Conservation (phyloP, 257 asterid genomes). For the Nicotiana attenuata region DNA sequence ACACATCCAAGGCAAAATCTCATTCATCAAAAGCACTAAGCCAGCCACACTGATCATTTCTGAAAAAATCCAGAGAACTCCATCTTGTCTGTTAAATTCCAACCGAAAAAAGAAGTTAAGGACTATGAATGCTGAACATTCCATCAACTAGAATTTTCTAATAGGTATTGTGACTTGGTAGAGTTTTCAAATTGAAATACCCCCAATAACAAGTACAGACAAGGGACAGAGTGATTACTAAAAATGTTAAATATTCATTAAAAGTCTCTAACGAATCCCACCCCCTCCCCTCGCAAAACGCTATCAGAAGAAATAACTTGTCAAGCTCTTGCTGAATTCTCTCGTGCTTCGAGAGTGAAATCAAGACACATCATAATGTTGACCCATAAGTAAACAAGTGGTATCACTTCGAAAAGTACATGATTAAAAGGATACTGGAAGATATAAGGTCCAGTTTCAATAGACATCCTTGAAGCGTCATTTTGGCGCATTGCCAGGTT, state of each 20-base stretch:
- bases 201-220: neutral
- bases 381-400: neutral
- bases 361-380: neutral
- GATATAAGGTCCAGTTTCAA: constrained; percentile 84
- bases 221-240: neutral
- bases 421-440: constrained; percentile 80
- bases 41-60: neutral
- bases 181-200: neutral
- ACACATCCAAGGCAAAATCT: neutral
- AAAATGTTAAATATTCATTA: neutral
- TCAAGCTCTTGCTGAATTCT: neutral
- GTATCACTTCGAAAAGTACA: neutral
- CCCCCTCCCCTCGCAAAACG: neutral
- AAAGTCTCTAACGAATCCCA: neutral
- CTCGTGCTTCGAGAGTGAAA: neutral
- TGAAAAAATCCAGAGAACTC: neutral
- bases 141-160: neutral
- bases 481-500: constrained; percentile 81
- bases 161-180: neutral
- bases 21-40: constrained; percentile 5
- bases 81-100: neutral
- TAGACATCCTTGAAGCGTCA: constrained; percentile 90
- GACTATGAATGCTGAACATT: neutral
- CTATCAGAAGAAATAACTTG: neutral
- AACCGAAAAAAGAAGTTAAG: neutral